A percentile compares a stretch with the other conserved stretches of the same genome.
These are phyloP conservation scores for Phalaenopsis hybrid DNA, from an alignment of 116 monocot genomes.

Conservation along the genomic window DNA sequence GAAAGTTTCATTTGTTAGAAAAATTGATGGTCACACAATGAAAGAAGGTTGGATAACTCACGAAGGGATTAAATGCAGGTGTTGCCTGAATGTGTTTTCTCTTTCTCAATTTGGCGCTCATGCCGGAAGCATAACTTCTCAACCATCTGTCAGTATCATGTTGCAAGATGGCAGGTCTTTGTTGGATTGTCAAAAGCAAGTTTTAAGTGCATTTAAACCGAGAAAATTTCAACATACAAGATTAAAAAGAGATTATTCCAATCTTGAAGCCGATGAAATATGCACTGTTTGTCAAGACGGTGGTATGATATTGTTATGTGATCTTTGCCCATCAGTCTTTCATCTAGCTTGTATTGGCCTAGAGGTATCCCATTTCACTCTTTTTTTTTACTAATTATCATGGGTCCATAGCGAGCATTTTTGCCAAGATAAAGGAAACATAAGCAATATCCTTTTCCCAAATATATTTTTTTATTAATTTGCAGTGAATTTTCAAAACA, in stretches of 20 bases:
- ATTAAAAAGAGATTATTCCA: slow-evolving; percentile 19
- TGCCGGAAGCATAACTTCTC: slow-evolving; percentile 18
- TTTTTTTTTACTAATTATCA: background rate
- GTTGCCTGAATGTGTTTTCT: slow-evolving; percentile 27
- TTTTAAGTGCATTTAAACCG: slow-evolving; percentile 10
- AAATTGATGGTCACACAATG: slow-evolving; percentile 12
- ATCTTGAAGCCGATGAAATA: slow-evolving; percentile 16
- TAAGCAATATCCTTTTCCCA: background rate
- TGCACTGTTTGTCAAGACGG: slow-evolving; percentile 45
- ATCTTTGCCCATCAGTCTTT: slow-evolving; percentile 45
- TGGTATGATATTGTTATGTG: slow-evolving; percentile 32
- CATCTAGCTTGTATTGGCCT: slow-evolving; percentile 41
- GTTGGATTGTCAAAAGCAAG: slow-evolving; percentile 25
- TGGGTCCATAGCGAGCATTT: background rate
- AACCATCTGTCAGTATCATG: slow-evolving; percentile 26
- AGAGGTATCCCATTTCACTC: slow-evolving; percentile 19
- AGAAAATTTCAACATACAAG: slow-evolving; percentile 7
- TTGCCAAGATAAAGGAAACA: background rate
- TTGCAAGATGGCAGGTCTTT: slow-evolving; percentile 39
- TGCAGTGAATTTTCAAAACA: background rate
- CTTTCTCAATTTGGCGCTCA: slow-evolving; percentile 32
- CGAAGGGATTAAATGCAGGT: slow-evolving; percentile 40
- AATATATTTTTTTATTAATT: background rate
- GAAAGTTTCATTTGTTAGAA: slow-evolving; percentile 24
- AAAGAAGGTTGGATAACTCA: slow-evolving; percentile 27